Conservation (phyloP, 2,329 filamentous ascomycete species). For the Ophiobolus disseminans region DNA sequence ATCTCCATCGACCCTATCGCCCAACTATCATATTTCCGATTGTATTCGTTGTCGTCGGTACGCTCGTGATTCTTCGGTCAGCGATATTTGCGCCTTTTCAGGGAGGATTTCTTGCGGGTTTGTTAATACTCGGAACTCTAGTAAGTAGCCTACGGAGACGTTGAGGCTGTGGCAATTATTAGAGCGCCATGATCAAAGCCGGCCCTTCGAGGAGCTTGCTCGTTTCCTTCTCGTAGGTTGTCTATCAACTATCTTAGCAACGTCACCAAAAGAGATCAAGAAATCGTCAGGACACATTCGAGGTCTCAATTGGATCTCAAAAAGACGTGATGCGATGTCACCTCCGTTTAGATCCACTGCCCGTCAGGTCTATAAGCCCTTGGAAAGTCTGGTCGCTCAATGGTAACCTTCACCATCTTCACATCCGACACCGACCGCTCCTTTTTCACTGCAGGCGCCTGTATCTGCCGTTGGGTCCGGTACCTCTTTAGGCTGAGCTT, state of each 20-base stretch:
- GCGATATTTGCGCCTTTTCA: slow-evolving; percentile 66
- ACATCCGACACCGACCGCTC: background rate
- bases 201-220: no score
- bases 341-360: background rate
- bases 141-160: slow-evolving; percentile 40
- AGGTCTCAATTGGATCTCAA: no score
- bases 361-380: background rate
- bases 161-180: no score
- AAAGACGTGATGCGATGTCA: no score
- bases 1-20: slow-evolving; percentile 63
- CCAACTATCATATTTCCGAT: slow-evolving; percentile 60
- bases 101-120: slow-evolving; percentile 58
- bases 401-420: background rate
- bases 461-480: background rate
- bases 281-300: no score
- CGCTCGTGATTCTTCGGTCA: slow-evolving; percentile 65
- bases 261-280: no score
- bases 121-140: slow-evolving; percentile 59
- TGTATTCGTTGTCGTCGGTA: slow-evolving; percentile 64
- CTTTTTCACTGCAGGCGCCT: background rate
- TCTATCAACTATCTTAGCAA: no score
- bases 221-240: no score
- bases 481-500: slow-evolving; percentile 9
- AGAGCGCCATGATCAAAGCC: no score
- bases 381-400: background rate